Evolutionary conservation across 23 red algal species (phyloP).

Genomic region (Cyanidium caldarium): DNA sequence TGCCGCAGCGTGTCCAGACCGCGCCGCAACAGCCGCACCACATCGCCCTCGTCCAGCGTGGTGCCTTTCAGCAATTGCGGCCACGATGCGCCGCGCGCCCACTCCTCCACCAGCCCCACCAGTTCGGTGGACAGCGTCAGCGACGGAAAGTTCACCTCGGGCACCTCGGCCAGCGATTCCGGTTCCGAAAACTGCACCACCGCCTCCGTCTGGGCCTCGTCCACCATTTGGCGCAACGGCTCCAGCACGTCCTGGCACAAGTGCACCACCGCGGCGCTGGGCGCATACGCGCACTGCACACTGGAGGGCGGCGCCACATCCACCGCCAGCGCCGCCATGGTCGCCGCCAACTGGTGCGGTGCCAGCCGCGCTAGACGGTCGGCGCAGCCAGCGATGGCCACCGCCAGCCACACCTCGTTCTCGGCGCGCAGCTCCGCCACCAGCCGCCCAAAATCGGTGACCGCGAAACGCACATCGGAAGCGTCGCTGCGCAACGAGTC

Average conservation of each 20-base stretch:
- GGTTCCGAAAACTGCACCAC: constrained; percentile 8
- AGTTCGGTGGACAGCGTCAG: not conserved
- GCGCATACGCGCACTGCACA: constrained; percentile 18
- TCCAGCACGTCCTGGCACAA: not conserved
- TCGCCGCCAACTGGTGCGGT: constrained; percentile 47
- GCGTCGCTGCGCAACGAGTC: not conserved
- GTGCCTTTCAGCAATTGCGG: constrained; percentile 27
- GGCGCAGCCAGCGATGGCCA: constrained; percentile 23
- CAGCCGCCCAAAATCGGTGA: constrained; percentile 52
- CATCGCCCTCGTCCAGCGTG: constrained; percentile 71
- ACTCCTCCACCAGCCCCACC: constrained; percentile 58
- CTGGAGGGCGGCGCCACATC: constrained; percentile 26
- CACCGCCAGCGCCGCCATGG: constrained; percentile 30
- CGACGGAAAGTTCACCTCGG: not conserved
- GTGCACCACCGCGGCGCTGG: constrained; percentile 7
- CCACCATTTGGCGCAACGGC: constrained; percentile 6
- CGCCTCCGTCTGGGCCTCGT: constrained; percentile 24
- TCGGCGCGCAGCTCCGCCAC: constrained; percentile 49
- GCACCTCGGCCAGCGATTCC: constrained; percentile 8
- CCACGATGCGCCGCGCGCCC: constrained; percentile 50
- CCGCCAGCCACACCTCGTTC: constrained; percentile 79
- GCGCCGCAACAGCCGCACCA: constrained; percentile 46
- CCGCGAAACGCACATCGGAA: not conserved
- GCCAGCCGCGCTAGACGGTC: constrained; percentile 19
- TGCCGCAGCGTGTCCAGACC: constrained; percentile 58